A percentile compares a stretch with the other conserved stretches of the same genome.
These are phyloP conservation scores for Microthyrium microscopicum DNA, from an alignment of 2,329 filamentous ascomycete genomes.

Conservation along the genomic window DNA sequence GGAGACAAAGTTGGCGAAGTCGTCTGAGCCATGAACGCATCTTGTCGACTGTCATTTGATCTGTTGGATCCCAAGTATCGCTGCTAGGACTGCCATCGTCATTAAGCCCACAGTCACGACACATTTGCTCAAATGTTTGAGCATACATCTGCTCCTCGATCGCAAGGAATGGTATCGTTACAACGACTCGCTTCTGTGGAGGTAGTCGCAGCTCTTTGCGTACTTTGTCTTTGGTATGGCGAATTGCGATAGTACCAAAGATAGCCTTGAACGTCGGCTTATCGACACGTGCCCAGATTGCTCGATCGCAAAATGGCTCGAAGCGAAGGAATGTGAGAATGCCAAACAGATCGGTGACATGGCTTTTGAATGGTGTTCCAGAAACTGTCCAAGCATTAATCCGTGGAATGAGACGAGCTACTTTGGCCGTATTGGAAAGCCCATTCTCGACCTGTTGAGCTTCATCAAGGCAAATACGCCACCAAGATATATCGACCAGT, in stretches of 20 bases:
- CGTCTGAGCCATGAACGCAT: constrained; percentile 70
- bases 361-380: constrained; percentile 73
- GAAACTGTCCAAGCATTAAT: constrained; percentile 84
- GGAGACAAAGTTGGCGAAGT: constrained; percentile 67
- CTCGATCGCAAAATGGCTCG: constrained; percentile 52
- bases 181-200: constrained; percentile 67
- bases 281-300: constrained; percentile 55
- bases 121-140: constrained; percentile 60
- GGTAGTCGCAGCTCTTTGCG: constrained; percentile 66
- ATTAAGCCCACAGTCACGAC: constrained; percentile 49
- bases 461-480: constrained; percentile 61
- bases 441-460: constrained; percentile 88
- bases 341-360: constrained; percentile 63
- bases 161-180: constrained; percentile 77
- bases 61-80: constrained; percentile 48
- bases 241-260: constrained; percentile 56
- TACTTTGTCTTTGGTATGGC: constrained; percentile 73
- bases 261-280: constrained; percentile 49
- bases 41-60: constrained; percentile 38
- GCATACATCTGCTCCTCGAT: constrained; percentile 84
- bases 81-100: constrained; percentile 43
- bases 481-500: constrained; percentile 69
- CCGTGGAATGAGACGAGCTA: constrained; percentile 66
- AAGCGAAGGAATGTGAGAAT: constrained; percentile 67
- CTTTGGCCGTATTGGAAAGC: constrained; percentile 63